Conservation (phyloP, 2,329 filamentous ascomycete species). For the Penicillium sp. region DNA sequence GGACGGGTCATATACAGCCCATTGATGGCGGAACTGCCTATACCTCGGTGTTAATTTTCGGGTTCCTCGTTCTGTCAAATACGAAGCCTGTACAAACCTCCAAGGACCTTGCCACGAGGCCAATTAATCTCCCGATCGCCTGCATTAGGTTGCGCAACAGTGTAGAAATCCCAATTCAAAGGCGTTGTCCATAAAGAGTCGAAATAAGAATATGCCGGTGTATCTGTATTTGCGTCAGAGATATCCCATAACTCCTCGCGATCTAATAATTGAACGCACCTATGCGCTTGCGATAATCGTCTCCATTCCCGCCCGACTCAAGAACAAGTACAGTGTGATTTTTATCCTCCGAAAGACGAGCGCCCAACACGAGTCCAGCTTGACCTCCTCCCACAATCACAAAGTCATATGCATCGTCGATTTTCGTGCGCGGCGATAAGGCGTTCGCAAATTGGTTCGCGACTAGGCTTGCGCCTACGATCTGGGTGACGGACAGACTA, state of each 20-base stretch:
- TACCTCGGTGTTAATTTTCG: too few species aligned
- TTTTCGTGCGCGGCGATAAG: constrained; percentile 27
- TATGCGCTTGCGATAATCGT: constrained; percentile 35
- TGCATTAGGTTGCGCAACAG: constrained; percentile 29
- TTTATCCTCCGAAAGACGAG: constrained; percentile 44
- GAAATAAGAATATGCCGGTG: constrained; percentile 35
- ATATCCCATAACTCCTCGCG: background rate
- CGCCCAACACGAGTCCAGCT: constrained; percentile 50
- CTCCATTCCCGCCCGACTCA: constrained; percentile 33
- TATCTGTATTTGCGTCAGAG: constrained; percentile 25
- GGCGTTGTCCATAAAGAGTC: constrained; percentile 37
- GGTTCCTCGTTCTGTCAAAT: too few species aligned
- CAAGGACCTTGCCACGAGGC: constrained; percentile 37
- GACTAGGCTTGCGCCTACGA: background rate
- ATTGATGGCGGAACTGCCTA: constrained; percentile 38
- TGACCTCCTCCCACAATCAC: constrained; percentile 56
- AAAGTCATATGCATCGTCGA: constrained; percentile 31
- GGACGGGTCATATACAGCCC: constrained; percentile 37
- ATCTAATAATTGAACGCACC: constrained; percentile 18
- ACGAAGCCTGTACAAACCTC: too few species aligned
- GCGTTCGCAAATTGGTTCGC: constrained; percentile 15
- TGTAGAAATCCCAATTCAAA: constrained; percentile 35
- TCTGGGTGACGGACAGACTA: background rate
- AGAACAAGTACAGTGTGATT: constrained; percentile 37
- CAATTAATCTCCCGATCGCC: constrained; percentile 31